Conservation (phyloP, 441 rosid genomes). For the Euphorbia neoarborescens region DNA sequence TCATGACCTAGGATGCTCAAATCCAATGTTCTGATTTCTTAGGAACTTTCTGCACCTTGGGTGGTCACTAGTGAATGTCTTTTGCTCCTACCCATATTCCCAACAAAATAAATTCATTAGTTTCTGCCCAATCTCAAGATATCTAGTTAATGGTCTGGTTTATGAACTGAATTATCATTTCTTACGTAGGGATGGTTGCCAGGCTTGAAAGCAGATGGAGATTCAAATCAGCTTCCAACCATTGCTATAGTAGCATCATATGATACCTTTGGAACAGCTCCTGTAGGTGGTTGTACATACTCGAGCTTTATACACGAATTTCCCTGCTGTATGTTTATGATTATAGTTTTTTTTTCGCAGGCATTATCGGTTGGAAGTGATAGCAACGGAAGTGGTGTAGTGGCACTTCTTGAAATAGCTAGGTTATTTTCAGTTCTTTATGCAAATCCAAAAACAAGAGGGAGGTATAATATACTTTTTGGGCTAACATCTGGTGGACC, state of each 20-base stretch:
- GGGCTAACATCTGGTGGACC: constrained; percentile 96
- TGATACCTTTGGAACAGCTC: constrained; percentile 95
- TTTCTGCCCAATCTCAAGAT: constrained; percentile 5
- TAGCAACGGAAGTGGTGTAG: constrained; percentile 94
- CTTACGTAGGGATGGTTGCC: constrained; percentile 84
- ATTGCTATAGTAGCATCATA: constrained; percentile 92
- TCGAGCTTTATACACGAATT: not conserved
- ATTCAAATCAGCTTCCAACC: constrained; percentile 78
- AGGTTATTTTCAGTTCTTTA: constrained; percentile 84
- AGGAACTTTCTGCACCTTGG: not conserved
- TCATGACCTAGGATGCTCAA: not conserved
- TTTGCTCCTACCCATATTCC: not conserved
- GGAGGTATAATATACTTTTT: constrained; percentile 85
- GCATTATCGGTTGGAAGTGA: constrained; percentile 90
- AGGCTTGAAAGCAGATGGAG: constrained; percentile 82
- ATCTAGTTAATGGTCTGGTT: constrained; percentile 15
- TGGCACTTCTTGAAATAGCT: constrained; percentile 90
- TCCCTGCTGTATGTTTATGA: not conserved
- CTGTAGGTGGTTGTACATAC: constrained; percentile 50
- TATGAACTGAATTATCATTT: constrained; percentile 21
- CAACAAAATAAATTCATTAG: not conserved
- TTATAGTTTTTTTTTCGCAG: constrained; percentile 36
- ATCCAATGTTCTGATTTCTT: not conserved
- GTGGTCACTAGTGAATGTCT: not conserved
- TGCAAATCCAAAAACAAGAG: constrained; percentile 91